phyloP scores from a whole-genome alignment of 1,139 yeast genomes.

The Suhomyces coccinellae region DNA sequence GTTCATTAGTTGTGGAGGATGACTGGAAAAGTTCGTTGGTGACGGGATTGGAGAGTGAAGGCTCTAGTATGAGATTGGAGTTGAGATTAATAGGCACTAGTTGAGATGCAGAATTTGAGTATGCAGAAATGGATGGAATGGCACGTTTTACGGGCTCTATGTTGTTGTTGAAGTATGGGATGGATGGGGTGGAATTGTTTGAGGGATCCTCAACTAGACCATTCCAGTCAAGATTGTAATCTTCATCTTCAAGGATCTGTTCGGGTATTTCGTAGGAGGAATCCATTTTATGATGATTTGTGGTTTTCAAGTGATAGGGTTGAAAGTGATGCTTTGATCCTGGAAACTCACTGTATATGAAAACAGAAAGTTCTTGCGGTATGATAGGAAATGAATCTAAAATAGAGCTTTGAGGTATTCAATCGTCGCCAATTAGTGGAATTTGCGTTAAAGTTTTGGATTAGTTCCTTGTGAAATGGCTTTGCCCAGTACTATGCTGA shows the following conservation, averaged over 20 bases:
- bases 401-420: not conserved
- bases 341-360: too few relatives aligned
- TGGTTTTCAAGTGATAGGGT: not conserved
- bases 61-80: conserved; percentile 8
- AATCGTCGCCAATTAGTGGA: too few relatives aligned
- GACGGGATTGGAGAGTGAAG: conserved; percentile 3
- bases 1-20: conserved; percentile 26
- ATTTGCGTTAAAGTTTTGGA: too few relatives aligned
- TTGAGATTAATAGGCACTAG: conserved; percentile 4
- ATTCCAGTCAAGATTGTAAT: conserved; percentile 10
- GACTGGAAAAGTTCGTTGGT: conserved; percentile 7
- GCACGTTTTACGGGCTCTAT: conserved; percentile 7
- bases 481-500: too few relatives aligned
- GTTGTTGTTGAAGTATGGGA: conserved; percentile 8
- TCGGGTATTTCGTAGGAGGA: conserved; percentile 4
- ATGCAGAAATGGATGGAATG: not conserved
- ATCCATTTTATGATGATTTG: not conserved
- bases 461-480: too few relatives aligned
- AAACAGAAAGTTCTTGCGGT: not conserved
- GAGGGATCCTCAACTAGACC: conserved; percentile 2
- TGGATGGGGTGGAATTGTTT: conserved; percentile 3
- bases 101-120: not conserved
- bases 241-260: conserved; percentile 9
- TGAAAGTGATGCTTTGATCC: too few relatives aligned
- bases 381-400: not conserved